Conservation (phyloP, 371 early-diverging fungal species). For the Syncephalastrum contaminatum region DNA sequence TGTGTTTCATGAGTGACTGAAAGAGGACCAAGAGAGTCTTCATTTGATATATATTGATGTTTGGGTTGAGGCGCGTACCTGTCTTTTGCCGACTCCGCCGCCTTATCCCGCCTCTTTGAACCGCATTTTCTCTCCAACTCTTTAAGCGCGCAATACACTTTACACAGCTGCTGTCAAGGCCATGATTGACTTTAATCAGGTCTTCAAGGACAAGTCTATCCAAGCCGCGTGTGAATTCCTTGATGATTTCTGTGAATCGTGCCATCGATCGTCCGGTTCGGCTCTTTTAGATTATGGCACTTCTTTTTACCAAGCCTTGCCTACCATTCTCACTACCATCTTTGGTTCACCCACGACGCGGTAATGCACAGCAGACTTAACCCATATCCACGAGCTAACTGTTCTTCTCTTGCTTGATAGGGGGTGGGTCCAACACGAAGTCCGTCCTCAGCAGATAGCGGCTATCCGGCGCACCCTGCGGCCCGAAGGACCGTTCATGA, state of each 20-base stretch:
- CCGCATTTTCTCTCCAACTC: too few species aligned
- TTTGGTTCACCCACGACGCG: constrained; percentile 38
- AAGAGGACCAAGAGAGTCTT: too few species aligned
- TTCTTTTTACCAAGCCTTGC: constrained; percentile 22
- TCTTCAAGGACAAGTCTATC: constrained; percentile 9
- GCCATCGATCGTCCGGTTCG: constrained; percentile 7
- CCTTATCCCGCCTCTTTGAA: too few species aligned
- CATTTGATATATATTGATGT: too few species aligned
- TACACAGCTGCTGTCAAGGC: too few species aligned
- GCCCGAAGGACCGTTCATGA: constrained; percentile 25
- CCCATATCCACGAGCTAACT: neutral
- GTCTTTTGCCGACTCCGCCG: too few species aligned
- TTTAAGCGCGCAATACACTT: too few species aligned
- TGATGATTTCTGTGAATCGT: constrained; percentile 9
- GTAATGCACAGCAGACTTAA: constrained; percentile 15
- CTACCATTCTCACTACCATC: constrained; percentile 25
- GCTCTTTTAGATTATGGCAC: constrained; percentile 6
- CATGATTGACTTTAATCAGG: constrained; percentile 12
- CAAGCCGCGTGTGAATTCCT: constrained; percentile 12
- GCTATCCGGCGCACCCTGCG: constrained; percentile 21
- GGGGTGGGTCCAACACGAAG: constrained; percentile 37
- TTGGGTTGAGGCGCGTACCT: too few species aligned
- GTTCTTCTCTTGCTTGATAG: constrained; percentile 9
- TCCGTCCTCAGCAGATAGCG: constrained; percentile 15
- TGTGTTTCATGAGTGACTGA: too few species aligned